These are phyloP conservation scores for Hanseniaspora uvarum DNA, from an alignment of 1,139 yeast genomes.

Conservation along the genomic window DNA sequence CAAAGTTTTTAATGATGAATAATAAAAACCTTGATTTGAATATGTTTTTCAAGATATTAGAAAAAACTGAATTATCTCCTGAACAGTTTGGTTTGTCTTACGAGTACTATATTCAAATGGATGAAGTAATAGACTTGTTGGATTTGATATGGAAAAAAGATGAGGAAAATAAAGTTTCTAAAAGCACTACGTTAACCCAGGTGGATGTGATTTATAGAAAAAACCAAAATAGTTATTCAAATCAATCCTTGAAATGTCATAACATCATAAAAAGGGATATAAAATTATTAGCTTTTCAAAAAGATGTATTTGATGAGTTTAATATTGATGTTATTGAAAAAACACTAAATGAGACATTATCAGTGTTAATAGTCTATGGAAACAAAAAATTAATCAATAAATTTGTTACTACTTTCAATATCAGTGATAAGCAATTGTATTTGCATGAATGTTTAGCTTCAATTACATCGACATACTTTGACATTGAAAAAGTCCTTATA, in stretches of 20 bases:
- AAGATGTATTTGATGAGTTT: slow-evolving; percentile 45
- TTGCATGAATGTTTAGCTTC: slow-evolving; percentile 44
- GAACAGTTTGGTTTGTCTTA: slow-evolving; percentile 34
- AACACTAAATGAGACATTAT: slow-evolving; percentile 49
- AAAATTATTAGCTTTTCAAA: slow-evolving; percentile 44
- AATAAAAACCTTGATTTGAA: slow-evolving; percentile 34
- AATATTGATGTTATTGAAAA: slow-evolving; percentile 43
- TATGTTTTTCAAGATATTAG: slow-evolving; percentile 21
- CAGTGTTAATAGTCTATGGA: slow-evolving; percentile 43
- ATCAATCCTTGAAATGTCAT: slow-evolving; percentile 27
- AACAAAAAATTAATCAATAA: slow-evolving; percentile 52
- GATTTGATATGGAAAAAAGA: slow-evolving; percentile 31
- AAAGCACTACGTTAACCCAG: slow-evolving; percentile 26
- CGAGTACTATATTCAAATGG: slow-evolving; percentile 54
- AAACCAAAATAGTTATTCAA: slow-evolving; percentile 24
- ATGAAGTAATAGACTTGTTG: slow-evolving; percentile 40
- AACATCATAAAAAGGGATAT: slow-evolving; percentile 41
- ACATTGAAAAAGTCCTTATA: slow-evolving; percentile 52
- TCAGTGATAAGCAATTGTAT: slow-evolving; percentile 56
- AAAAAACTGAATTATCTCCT: slow-evolving; percentile 36
- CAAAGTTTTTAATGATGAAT: slow-evolving; percentile 40
- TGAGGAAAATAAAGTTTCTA: slow-evolving; percentile 14
- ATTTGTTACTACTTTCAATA: slow-evolving; percentile 50
- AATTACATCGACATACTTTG: slow-evolving; percentile 41
- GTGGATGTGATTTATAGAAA: slow-evolving; percentile 27